These are phyloP conservation scores for Myxozyma geophila DNA, from an alignment of 805 yeast genomes.

Conservation along the genomic window DNA sequence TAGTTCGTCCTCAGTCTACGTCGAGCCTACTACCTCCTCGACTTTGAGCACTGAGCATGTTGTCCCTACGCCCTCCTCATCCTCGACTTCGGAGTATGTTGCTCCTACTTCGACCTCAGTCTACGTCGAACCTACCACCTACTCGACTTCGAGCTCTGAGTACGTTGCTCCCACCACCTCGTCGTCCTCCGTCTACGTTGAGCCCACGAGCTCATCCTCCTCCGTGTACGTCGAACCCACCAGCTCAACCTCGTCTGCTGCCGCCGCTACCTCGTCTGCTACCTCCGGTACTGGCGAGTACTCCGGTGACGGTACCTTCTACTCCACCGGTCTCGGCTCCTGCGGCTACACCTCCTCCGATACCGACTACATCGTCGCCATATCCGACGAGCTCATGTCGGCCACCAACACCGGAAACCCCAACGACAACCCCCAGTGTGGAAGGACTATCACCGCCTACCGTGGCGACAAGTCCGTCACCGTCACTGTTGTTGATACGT, in stretches of 20 bases:
- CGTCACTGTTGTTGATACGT: conserved; percentile 62
- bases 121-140: conserved; percentile 23
- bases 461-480: conserved; percentile 57
- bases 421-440: conserved; percentile 53
- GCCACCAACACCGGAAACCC: conserved; percentile 48
- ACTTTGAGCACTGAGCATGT: conserved; percentile 18
- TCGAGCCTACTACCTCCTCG: conserved; percentile 18
- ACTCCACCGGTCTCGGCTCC: conserved; percentile 53
- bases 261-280: conserved; percentile 20
- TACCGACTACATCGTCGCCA: conserved; percentile 59
- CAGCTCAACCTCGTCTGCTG: conserved; percentile 13
- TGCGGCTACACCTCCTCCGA: conserved; percentile 57
- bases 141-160: conserved; percentile 14
- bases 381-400: conserved; percentile 54
- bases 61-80: conserved; percentile 23
- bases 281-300: conserved; percentile 39
- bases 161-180: conserved; percentile 29
- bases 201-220: conserved; percentile 7
- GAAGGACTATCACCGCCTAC: conserved; percentile 54
- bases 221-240: conserved; percentile 19
- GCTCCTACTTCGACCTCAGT: conserved; percentile 16
- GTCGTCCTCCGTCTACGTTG: conserved; percentile 18
- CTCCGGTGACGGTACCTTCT: conserved; percentile 47
- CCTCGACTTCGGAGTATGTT: conserved; percentile 23
- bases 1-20: conserved; percentile 14